A percentile compares a stretch with the other conserved stretches of the same genome.
Conservation (phyloP, 169 alveolate species). For the Eimeria maxima region DNA sequence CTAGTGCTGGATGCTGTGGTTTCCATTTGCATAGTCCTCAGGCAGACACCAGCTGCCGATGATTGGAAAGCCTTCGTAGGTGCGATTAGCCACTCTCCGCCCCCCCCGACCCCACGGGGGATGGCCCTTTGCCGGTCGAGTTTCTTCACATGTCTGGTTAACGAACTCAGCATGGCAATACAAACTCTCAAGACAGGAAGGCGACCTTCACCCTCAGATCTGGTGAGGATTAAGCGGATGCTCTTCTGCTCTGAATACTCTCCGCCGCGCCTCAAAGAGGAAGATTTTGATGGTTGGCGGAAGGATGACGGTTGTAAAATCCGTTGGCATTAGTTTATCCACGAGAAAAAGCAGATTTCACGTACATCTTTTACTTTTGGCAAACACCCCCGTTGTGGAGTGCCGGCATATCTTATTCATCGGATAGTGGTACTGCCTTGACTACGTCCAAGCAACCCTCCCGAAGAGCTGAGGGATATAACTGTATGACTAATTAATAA, state of each 20-base stretch:
- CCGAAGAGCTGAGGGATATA: not conserved
- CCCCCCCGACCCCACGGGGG: not conserved
- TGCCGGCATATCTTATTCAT: not conserved
- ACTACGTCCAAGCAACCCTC: not conserved
- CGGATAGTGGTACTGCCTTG: not conserved
- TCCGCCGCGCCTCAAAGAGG: not conserved
- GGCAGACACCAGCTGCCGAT: not conserved
- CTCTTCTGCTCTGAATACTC: not conserved
- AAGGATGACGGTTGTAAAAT: not conserved
- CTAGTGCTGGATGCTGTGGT: not conserved
- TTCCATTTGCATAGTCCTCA: not conserved
- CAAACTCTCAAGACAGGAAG: conserved; percentile 3
- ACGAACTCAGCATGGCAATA: not conserved
- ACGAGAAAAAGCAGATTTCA: not conserved
- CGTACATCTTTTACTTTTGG: not conserved
- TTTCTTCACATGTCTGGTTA: not conserved
- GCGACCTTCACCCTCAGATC: not conserved
- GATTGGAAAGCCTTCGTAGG: not conserved
- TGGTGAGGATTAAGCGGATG: not conserved
- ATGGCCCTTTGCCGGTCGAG: too few species aligned
- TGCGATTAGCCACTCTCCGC: not conserved
- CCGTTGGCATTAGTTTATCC: not conserved
- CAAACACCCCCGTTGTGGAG: not conserved
- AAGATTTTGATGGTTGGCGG: not conserved
- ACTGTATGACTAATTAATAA: not conserved